Percentiles rank a stretch among this genome's conserved stretches.
Evolutionary conservation across 371 early-diverging fungal species (phyloP).

Genomic region (Apophysomyces ossiformis): DNA sequence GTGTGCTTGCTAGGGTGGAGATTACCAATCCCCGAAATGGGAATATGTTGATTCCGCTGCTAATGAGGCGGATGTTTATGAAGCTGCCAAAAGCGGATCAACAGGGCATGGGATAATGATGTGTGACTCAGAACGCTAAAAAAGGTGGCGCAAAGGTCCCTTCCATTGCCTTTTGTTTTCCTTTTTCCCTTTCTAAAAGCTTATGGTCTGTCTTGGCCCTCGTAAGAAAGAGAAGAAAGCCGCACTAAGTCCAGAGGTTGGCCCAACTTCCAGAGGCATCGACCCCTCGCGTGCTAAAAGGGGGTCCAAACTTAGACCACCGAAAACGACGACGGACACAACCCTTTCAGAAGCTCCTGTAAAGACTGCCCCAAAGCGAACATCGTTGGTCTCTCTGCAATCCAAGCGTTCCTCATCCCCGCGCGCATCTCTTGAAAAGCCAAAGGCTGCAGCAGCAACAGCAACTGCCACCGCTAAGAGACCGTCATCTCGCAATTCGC

Average conservation of each 20-base stretch:
- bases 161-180: slow-evolving; percentile 5
- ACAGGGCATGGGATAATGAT: slow-evolving; percentile 8
- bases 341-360: slow-evolving; percentile 6
- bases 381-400: slow-evolving; percentile 2
- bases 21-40: background rate
- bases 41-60: background rate
- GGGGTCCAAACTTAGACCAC: slow-evolving; percentile 14
- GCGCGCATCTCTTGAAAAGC: slow-evolving; percentile 9
- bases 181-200: background rate
- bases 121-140: background rate
- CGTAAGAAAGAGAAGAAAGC: slow-evolving; percentile 37
- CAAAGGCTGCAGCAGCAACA: slow-evolving; percentile 15
- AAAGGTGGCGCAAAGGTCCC: background rate
- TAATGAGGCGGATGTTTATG: background rate
- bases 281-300: slow-evolving; percentile 16
- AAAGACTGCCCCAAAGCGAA: slow-evolving; percentile 9
- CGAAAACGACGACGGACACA: slow-evolving; percentile 1
- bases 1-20: background rate
- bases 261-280: slow-evolving; percentile 9
- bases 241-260: slow-evolving; percentile 26
- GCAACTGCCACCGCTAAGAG: background rate
- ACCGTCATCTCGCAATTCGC: slow-evolving; percentile 16
- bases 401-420: slow-evolving; percentile 5
- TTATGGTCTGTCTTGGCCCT: slow-evolving; percentile 41
- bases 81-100: slow-evolving; percentile 1